Base-by-base conservation (phyloP, 345 rosid genomes). In the Gossypium rotundifolium region DNA sequence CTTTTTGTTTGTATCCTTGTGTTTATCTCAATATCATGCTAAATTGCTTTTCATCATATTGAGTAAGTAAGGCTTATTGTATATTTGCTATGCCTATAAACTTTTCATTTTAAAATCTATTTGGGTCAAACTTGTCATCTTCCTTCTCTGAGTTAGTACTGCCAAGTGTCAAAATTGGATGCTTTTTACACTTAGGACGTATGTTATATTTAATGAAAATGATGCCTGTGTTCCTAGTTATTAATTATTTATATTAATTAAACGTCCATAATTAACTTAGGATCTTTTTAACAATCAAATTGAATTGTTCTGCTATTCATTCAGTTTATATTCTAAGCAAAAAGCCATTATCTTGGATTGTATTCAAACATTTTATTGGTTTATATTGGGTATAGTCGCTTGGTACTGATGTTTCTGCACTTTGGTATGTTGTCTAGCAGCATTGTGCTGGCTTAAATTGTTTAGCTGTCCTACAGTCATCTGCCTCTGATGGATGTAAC, bases 381-480 rank as follows among this genome's bases (percentile, higher is more conserved):
- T 69, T 4, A 66, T 48, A 13, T 23, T 14, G 22, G 42, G 58
- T 48, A 14, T 16, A 16, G 72, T 40, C 25, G 9, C 22, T 68
- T 6, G 57, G 9, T 38, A 27, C 14, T 69, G 73, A 69, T 51
- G 46, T 27, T 51, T 69, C 16, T 29, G 6, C 18, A 2, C 11
- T 46, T 49, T 48, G 58, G 45, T n/a, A 29, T 52, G 60, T 55
- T 55, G 60, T 60, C 58, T 49, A 65, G 87, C 93, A 93, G 99
- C 99, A 96, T 81, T 93, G 91, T 83, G 97, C 97, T 65, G 99
- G 99, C 74, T 70, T 96, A 69, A 96, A 96, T 85, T 90, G 97
- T 86, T 80, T 96, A 85, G 84, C 92, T 81, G 82, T 91, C 22
- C 83, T 81, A 79, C 89, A 85, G 78, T 79, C 98, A 38, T 79